phyloP scores from a whole-genome alignment of 2,329 filamentous ascomycete genomes.

The Colletotrichum neosansevieriae region DNA sequence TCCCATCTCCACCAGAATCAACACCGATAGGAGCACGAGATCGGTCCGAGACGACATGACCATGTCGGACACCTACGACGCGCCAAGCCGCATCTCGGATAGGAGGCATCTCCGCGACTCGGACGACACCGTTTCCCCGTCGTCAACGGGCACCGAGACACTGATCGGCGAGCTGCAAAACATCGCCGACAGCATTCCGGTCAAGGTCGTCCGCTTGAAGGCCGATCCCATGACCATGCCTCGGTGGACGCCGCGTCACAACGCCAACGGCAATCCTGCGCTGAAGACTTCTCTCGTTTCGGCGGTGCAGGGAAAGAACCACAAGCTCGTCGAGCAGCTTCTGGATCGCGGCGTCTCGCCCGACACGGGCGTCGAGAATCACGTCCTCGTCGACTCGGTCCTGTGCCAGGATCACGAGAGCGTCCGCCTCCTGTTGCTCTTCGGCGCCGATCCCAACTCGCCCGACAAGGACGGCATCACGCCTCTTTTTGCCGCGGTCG shows the following conservation, averaged over 20 bases:
- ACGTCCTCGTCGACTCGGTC: constrained; percentile 66
- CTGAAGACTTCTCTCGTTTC: constrained; percentile 62
- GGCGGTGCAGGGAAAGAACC: constrained; percentile 68
- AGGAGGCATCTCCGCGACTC: constrained; percentile 41
- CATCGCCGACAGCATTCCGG: constrained; percentile 30
- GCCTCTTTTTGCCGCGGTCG: constrained; percentile 64
- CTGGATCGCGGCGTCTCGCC: constrained; percentile 69
- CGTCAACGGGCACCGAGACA: constrained; percentile 50
- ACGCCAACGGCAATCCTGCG: constrained; percentile 54
- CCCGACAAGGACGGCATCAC: constrained; percentile 61
- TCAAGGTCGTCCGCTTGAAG: constrained; percentile 61
- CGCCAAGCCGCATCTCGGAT: constrained; percentile 41
- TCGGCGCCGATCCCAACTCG: constrained; percentile 68
- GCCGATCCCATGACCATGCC: constrained; percentile 64
- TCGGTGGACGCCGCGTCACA: constrained; percentile 62
- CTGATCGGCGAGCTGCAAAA: constrained; percentile 49
- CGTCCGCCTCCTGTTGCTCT: constrained; percentile 67
- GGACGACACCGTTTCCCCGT: constrained; percentile 45
- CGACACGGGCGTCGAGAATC: constrained; percentile 58
- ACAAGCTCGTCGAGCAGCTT: constrained; percentile 67
- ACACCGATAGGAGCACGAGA: constrained; percentile 13
- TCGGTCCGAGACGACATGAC: constrained; percentile 21
- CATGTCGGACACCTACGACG: constrained; percentile 29
- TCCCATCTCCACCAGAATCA: constrained; percentile 10
- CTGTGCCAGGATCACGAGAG: constrained; percentile 63